phyloP scores from a whole-genome alignment of 192 early-diverging fungal genomes.

The Geosiphon pyriformis region DNA sequence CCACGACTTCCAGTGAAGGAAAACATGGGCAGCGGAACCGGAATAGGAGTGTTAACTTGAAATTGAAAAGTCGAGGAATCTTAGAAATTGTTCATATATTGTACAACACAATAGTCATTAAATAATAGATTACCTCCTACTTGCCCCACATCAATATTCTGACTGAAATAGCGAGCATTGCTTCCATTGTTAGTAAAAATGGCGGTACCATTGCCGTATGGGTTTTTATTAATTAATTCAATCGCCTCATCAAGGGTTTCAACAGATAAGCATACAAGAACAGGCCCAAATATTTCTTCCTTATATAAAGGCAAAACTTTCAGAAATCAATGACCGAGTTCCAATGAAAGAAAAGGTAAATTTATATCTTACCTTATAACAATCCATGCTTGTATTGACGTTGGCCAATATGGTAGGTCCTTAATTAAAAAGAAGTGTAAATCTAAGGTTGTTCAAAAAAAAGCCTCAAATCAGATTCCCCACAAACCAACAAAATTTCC shows the following conservation, averaged over 20 bases:
- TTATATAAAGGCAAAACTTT: constrained; percentile 23
- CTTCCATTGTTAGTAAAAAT: constrained; percentile 90
- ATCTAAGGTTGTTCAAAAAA: neutral
- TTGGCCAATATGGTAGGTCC: constrained; percentile 83
- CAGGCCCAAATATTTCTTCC: constrained; percentile 96
- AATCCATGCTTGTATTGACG: constrained; percentile 74
- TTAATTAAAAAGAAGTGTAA: constrained; percentile 8
- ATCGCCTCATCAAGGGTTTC: constrained; percentile 90
- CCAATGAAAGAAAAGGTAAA: neutral
- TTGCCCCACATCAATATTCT: constrained; percentile 90
- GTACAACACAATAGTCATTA: too few relatives aligned
- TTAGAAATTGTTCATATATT: too few relatives aligned
- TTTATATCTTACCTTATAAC: constrained; percentile 52
- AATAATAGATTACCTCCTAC: constrained; percentile 85
- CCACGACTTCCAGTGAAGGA: constrained; percentile 89
- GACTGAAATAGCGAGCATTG: constrained; percentile 78
- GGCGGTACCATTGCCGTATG: constrained; percentile 81
- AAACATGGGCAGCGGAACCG: constrained; percentile 96
- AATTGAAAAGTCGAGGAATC: too few relatives aligned
- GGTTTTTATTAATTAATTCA: constrained; percentile 83
- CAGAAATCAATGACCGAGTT: neutral
- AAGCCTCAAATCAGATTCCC: neutral
- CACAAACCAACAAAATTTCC: constrained; percentile 85
- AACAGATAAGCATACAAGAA: constrained; percentile 75
- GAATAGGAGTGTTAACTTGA: constrained; percentile 78